Base-by-base conservation (phyloP, 331 rosid genomes). In the Malus hybrid region DNA sequence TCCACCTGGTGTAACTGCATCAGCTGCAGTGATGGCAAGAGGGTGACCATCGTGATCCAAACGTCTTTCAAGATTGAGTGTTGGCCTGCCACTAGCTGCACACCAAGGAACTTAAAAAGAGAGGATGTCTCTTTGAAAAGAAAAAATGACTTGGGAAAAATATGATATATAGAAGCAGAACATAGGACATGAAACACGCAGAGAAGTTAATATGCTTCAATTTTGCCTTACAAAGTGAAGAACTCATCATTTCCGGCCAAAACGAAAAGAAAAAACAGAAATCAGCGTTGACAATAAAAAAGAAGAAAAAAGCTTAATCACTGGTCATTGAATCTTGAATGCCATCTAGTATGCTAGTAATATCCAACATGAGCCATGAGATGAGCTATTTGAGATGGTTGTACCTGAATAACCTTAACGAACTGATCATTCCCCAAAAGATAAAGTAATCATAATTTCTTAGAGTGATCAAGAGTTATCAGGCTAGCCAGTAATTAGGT, bases 41-140 rank as follows among this genome's bases (percentile, higher is more conserved):
- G 97, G 97, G 77, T 91, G 95, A 55, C 93, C 97, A 72, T 90
- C 99, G 69, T 90, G 99, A 82, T 94, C 97, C 81, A 94, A 79
- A 62, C 91, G 83, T 84, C 97, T 90, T 87, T 94, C 99, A 72
- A 91, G 96, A 84, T 94, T 94, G 75, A 94, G 93, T 29, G 97
- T 83, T 69, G 94, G 93, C 85, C 99, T 92, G 80, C 92, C 97
- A 79, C 85, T 83, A 78, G 91, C 97, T 90, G 87, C 84, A 77
- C 42, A 76, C 62, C 64, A 71, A 83, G 70, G 79, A 68, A 76
- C 68, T 73, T 81, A 44, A 62, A 70, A 71, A 12, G 20, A 11
- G 34, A 76, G 79, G 42, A 46, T 29, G 50, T 61, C 74, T 68
- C 64, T 68, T 54, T 31, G 33, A 42, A 48, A 70, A 71, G n/a